Evolutionary conservation across 73 alveolate species (phyloP).

Genomic region (Durusdinium trenchii): DNA sequence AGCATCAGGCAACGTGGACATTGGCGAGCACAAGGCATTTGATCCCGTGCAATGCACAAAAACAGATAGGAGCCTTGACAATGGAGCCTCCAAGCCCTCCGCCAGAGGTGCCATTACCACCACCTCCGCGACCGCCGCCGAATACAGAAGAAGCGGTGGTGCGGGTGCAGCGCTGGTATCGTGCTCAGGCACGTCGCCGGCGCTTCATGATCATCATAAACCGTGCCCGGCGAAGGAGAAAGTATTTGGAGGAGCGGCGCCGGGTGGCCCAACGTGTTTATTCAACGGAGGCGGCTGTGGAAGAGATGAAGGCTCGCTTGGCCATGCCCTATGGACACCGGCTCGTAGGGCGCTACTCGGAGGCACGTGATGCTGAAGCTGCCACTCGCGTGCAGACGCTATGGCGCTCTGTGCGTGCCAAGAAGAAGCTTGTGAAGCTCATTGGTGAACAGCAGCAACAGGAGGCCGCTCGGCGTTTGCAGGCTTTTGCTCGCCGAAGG

Average conservation of each 20-base stretch:
- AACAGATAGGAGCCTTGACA: too few relatives aligned
- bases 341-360: slow-evolving; percentile 27
- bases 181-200: slow-evolving; percentile 42
- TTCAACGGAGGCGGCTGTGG: slow-evolving; percentile 50
- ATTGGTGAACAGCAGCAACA: slow-evolving; percentile 32
- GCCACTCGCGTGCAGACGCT: slow-evolving; percentile 46
- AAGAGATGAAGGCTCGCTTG: slow-evolving; percentile 72
- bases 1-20: too few relatives aligned
- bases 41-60: too few relatives aligned
- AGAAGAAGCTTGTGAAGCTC: slow-evolving; percentile 58
- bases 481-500: slow-evolving; percentile 45
- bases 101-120: background rate
- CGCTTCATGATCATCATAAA: slow-evolving; percentile 53
- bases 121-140: background rate
- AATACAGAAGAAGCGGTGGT: background rate
- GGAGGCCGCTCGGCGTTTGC: slow-evolving; percentile 42
- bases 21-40: too few relatives aligned
- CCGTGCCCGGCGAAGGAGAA: slow-evolving; percentile 61
- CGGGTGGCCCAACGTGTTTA: slow-evolving; percentile 47
- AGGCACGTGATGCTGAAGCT: slow-evolving; percentile 51
- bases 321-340: slow-evolving; percentile 66
- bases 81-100: background rate
- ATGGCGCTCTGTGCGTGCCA: slow-evolving; percentile 70
- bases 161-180: slow-evolving; percentile 70
- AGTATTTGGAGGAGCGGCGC: slow-evolving; percentile 49